A percentile compares a stretch with the other conserved stretches of the same genome.
These are phyloP conservation scores for Solanum stenotomum DNA, from an alignment of 257 asterid genomes.

Conservation along the genomic window DNA sequence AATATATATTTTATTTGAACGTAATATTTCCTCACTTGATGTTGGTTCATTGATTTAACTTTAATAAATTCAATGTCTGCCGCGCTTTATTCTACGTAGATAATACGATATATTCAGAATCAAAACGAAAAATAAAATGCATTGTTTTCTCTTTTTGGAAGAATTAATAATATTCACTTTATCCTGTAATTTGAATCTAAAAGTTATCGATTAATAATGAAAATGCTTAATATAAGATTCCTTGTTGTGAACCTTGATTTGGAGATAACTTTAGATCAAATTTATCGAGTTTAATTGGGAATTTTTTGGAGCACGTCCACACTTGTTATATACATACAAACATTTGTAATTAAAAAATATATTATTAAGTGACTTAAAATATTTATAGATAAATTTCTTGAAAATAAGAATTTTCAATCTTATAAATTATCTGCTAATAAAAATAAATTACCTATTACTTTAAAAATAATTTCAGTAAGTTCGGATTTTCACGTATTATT, in stretches of 20 bases:
- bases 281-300: neutral
- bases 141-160: no score
- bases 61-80: neutral
- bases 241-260: neutral
- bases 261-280: neutral
- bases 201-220: neutral
- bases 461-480: neutral
- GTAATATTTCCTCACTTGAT: neutral
- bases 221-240: neutral
- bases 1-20: neutral
- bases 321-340: neutral
- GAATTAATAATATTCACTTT: neutral
- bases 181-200: no score
- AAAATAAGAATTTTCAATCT: neutral
- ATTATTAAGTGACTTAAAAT: neutral
- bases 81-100: neutral
- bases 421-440: neutral
- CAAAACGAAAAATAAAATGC: neutral
- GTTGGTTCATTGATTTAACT: neutral
- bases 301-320: neutral
- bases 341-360: neutral
- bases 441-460: neutral
- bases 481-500: neutral
- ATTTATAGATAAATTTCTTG: neutral
- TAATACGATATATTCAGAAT: neutral